Percentiles rank a stretch among this genome's conserved stretches.
Evolutionary conservation across 2,329 filamentous ascomycete genomes (phyloP).

Genomic region (Nigrospora oryzae): DNA sequence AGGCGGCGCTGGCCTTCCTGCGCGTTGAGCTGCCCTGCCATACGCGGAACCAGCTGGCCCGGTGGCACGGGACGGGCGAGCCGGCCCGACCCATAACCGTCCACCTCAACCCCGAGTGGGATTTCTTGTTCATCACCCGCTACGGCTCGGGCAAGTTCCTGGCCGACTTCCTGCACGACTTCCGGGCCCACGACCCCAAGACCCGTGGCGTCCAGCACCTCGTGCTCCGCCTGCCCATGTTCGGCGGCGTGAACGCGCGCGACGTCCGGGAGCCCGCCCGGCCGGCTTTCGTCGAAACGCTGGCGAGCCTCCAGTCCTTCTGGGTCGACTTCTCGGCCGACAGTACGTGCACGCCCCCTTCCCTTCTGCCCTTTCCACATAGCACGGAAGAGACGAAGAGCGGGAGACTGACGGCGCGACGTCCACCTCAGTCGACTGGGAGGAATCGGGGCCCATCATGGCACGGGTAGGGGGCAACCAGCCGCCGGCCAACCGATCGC

Average conservation of each 20-base stretch:
- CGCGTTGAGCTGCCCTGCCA: not conserved
- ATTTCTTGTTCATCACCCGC: not conserved
- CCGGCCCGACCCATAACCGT: not conserved
- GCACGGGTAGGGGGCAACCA: not conserved
- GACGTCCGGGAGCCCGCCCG: not conserved
- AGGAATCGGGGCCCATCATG: not conserved
- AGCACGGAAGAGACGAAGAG: no score
- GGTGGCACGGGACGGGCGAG: not conserved
- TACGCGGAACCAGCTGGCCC: not conserved
- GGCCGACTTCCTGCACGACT: slow-evolving; percentile 1
- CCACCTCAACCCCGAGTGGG: not conserved
- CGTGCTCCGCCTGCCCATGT: not conserved
- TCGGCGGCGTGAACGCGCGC: no score
- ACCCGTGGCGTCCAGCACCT: not conserved
- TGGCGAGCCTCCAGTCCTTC: not conserved
- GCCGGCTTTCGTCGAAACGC: not conserved
- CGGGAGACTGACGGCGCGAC: no score
- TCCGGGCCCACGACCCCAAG: not conserved
- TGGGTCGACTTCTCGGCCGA: not conserved
- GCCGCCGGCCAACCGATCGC: not conserved
- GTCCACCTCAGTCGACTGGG: no score
- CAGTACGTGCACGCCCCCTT: no score
- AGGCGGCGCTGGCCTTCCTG: not conserved
- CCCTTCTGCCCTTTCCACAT: no score
- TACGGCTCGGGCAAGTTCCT: not conserved